Percentiles rank a stretch among this genome's conserved stretches.
Evolutionary conservation across 2,329 filamentous ascomycete species (phyloP).

Genomic region (Pseudocercospora vitis): DNA sequence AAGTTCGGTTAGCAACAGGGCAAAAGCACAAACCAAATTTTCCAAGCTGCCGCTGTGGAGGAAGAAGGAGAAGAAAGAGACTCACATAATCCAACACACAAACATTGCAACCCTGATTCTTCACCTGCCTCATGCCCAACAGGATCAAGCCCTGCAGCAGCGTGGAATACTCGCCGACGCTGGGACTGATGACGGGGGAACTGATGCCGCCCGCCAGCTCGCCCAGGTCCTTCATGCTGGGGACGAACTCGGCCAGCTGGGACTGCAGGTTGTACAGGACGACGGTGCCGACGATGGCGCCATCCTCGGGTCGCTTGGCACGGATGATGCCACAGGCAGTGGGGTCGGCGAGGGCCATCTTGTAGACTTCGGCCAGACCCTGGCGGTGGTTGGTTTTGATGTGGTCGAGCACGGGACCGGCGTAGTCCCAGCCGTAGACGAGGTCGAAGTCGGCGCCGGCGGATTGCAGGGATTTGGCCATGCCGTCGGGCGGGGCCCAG

Average conservation of each 20-base stretch:
- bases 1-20: too few relatives aligned
- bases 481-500: slow-evolving; percentile 75
- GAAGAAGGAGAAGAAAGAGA: too few relatives aligned
- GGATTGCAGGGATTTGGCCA: slow-evolving; percentile 70
- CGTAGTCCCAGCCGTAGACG: slow-evolving; percentile 76
- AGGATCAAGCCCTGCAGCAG: slow-evolving; percentile 77
- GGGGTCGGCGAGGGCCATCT: slow-evolving; percentile 68
- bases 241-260: slow-evolving; percentile 67
- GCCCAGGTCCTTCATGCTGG: slow-evolving; percentile 61
- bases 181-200: slow-evolving; percentile 72
- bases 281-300: slow-evolving; percentile 72
- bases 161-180: slow-evolving; percentile 66
- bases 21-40: too few relatives aligned
- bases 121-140: slow-evolving; percentile 79
- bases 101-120: slow-evolving; percentile 70
- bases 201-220: slow-evolving; percentile 72
- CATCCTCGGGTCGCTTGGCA: slow-evolving; percentile 69
- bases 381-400: slow-evolving; percentile 72
- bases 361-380: slow-evolving; percentile 77
- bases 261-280: slow-evolving; percentile 74
- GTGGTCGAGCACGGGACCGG: slow-evolving; percentile 70
- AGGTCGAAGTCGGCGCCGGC: slow-evolving; percentile 78
- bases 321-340: slow-evolving; percentile 78
- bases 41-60: too few relatives aligned
- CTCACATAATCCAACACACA: slow-evolving; percentile 79